Evolutionary conservation across 192 early-diverging fungal genomes (phyloP), one percentile per base, ranked within the genome.

Genomic region (Oehlia diaphana): DNA sequence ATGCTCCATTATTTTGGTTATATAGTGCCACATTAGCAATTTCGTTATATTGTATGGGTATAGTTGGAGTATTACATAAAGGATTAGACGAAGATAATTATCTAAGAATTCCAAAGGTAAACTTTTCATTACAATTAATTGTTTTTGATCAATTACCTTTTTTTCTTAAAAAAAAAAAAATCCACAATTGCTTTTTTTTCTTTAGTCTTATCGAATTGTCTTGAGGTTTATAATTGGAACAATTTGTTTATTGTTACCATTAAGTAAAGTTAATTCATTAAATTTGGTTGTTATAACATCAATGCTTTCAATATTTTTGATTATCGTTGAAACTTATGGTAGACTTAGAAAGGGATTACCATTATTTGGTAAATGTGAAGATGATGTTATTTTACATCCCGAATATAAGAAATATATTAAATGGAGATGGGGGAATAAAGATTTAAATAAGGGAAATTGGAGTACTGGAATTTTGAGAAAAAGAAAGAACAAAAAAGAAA

Each of bases 101-200:
- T 16, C 44, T 69, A 31, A 78, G 68, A 62, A 69, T 81, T 72
- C 63, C 66, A 53, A 81, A 81, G 80, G 80, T 81, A 50, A 70
- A 39, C 44, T 31, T 2, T 65, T 47, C 28, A 47, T 62, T 7
- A 33, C 8, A 8, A 7, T 44, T 1, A 10, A 44, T 9, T 9
- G 10, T 44, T 44, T 44, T 44, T 44, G 42, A 37, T 5, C 37
- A 37, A 37, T 37, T 37, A 42, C 39, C 37, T 39, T 42, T 0
- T 42, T 42, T 42, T 37, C 6, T 37, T 37, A 37, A 37, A 37
- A 37, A 37, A 37, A 37, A 37, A 37, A 26, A 37, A 37, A 37
- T 37, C 5, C 6, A 37, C 37, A 4, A 0, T 3, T 4, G 2
- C 0, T 31, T 2, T 37, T 37, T 37, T 44, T 9, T 44, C 0